These are phyloP conservation scores for Dalbergia cultrata DNA, from an alignment of 306 rosid species.

Conservation along the genomic window DNA sequence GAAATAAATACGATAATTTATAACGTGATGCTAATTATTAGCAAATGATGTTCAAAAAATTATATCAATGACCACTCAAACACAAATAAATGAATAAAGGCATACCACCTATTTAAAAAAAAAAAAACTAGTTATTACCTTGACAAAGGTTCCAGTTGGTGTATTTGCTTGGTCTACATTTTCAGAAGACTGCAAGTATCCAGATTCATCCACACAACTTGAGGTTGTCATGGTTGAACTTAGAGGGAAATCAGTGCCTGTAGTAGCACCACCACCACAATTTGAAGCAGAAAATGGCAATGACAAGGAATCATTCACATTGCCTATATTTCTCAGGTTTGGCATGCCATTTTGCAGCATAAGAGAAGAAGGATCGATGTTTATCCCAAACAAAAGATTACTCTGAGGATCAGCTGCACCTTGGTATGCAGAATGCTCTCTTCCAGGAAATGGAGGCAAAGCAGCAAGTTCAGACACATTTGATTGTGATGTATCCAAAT, in stretches of 20 bases:
- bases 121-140: conserved; percentile 57
- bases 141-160: conserved; percentile 78
- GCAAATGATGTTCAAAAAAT: conserved; percentile 18
- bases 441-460: conserved; percentile 89
- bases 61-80: conserved; percentile 1
- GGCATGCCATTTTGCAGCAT: conserved; percentile 77
- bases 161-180: conserved; percentile 73
- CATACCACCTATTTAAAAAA: conserved; percentile 20
- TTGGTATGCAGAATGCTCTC: conserved; percentile 80
- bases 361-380: conserved; percentile 79
- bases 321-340: conserved; percentile 70
- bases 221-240: conserved; percentile 73
- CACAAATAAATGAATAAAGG: neutral
- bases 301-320: conserved; percentile 61
- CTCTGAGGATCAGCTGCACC: conserved; percentile 79
- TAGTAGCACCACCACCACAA: conserved; percentile 69
- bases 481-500: conserved; percentile 60
- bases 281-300: conserved; percentile 72
- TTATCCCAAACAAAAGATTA: conserved; percentile 83
- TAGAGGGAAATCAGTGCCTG: conserved; percentile 66
- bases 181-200: conserved; percentile 82
- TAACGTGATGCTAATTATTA: conserved; percentile 1
- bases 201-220: conserved; percentile 75
- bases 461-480: conserved; percentile 61
- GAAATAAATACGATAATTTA: neutral